Evolutionary conservation across 2,329 filamentous ascomycete species (phyloP).

Genomic region (Apiospora koreana): DNA sequence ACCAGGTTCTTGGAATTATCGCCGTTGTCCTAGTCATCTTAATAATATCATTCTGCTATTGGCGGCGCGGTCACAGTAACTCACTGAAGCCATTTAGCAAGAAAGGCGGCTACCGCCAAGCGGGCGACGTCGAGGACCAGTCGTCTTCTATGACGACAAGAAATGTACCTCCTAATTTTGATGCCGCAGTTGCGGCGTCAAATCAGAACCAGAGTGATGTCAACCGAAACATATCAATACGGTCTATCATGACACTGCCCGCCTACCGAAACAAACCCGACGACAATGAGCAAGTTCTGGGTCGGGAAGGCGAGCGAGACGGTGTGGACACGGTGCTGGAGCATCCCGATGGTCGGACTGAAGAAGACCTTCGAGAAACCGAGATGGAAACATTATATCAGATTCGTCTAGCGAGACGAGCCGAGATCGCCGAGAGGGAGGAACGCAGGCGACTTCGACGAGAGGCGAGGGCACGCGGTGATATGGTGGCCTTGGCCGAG

Average conservation of each 20-base stretch:
- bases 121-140: slow-evolving; percentile 19
- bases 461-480: slow-evolving; percentile 72
- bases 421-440: slow-evolving; percentile 76
- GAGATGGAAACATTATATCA: slow-evolving; percentile 95
- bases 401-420: slow-evolving; percentile 76
- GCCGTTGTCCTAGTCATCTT: not conserved
- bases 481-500: slow-evolving; percentile 67
- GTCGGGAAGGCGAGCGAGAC: slow-evolving; percentile 84
- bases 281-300: slow-evolving; percentile 80
- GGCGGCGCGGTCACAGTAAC: not conserved
- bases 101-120: slow-evolving; percentile 34
- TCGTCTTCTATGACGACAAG: slow-evolving; percentile 12
- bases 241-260: slow-evolving; percentile 93
- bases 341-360: slow-evolving; percentile 76
- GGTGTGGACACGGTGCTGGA: slow-evolving; percentile 92
- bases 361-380: slow-evolving; percentile 76
- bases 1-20: not conserved
- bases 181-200: slow-evolving; percentile 27
- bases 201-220: slow-evolving; percentile 42
- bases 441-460: slow-evolving; percentile 68
- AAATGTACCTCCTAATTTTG: slow-evolving; percentile 14
- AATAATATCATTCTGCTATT: not conserved
- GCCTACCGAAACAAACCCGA: slow-evolving; percentile 74
- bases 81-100: slow-evolving; percentile 9
- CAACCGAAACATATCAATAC: slow-evolving; percentile 81